phyloP scores from a whole-genome alignment of 345 rosid species.

The Heritiera fomes region DNA sequence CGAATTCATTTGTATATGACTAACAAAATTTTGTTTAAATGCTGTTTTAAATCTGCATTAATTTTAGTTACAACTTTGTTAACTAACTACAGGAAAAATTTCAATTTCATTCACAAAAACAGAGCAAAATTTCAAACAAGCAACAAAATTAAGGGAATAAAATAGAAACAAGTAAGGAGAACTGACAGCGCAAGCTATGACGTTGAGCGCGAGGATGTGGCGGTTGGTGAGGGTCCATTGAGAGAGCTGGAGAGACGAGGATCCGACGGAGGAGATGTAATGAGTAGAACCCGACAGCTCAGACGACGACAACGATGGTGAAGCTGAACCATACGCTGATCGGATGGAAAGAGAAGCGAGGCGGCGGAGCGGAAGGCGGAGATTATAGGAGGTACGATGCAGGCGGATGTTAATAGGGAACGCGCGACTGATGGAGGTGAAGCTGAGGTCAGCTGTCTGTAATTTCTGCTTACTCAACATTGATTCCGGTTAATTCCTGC shows the following conservation, averaged over 20 bases:
- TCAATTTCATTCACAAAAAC: not conserved
- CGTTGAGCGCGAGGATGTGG: conserved; percentile 59
- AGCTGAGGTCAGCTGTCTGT: conserved; percentile 10
- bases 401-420: not conserved
- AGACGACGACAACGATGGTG: conserved; percentile 24
- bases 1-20: not conserved
- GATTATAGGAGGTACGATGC: conserved; percentile 24
- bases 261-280: conserved; percentile 60
- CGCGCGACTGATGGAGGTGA: not conserved
- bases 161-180: not conserved
- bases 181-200: conserved; percentile 67
- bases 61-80: not conserved
- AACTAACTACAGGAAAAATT: not conserved
- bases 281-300: conserved; percentile 39
- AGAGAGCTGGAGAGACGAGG: conserved; percentile 48
- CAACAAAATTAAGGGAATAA: not conserved
- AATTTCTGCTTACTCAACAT: conserved; percentile 39
- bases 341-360: conserved; percentile 25
- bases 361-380: conserved; percentile 30
- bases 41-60: not conserved
- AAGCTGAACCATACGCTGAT: conserved; percentile 30
- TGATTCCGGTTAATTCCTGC: not conserved
- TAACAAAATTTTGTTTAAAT: not conserved
- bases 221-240: conserved; percentile 69
- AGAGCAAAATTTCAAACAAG: not conserved